Conservation (phyloP, 1,284 basidiomycete genomes). For the Somion occarium region DNA sequence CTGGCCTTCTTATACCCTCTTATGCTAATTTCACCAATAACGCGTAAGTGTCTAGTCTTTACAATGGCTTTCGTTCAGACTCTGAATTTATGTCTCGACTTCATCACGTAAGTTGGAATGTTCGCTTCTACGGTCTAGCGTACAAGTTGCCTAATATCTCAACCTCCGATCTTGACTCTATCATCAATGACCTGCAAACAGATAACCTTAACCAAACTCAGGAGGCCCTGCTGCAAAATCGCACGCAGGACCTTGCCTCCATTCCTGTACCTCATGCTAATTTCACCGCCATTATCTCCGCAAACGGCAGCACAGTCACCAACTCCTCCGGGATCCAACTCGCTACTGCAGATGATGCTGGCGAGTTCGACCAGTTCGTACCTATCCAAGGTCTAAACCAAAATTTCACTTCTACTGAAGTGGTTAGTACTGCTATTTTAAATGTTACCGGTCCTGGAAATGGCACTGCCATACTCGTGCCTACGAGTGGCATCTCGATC, state of each 20-base stretch:
- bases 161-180: slow-evolving; percentile 19
- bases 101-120: slow-evolving; percentile 17
- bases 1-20: slow-evolving; percentile 22
- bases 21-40: slow-evolving; percentile 21
- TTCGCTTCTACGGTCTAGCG: slow-evolving; percentile 24
- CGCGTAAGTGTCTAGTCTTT: slow-evolving; percentile 11
- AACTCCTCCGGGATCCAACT: slow-evolving; percentile 19
- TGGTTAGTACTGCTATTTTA: slow-evolving; percentile 19
- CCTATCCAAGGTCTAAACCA: slow-evolving; percentile 15
- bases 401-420: slow-evolving; percentile 12
- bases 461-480: slow-evolving; percentile 26
- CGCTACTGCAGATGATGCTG: slow-evolving; percentile 18
- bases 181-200: slow-evolving; percentile 21
- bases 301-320: slow-evolving; percentile 19
- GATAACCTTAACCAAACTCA: slow-evolving; percentile 21
- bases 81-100: background rate
- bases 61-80: no score
- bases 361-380: slow-evolving; percentile 25
- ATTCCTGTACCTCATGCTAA: slow-evolving; percentile 22
- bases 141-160: slow-evolving; percentile 23
- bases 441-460: slow-evolving; percentile 24
- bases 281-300: slow-evolving; percentile 17
- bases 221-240: slow-evolving; percentile 20
- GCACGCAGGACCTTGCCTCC: slow-evolving; percentile 22
- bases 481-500: slow-evolving; percentile 23